phyloP scores from a whole-genome alignment of 2,329 filamentous ascomycete species.

The Aureobasidium namibiae region DNA sequence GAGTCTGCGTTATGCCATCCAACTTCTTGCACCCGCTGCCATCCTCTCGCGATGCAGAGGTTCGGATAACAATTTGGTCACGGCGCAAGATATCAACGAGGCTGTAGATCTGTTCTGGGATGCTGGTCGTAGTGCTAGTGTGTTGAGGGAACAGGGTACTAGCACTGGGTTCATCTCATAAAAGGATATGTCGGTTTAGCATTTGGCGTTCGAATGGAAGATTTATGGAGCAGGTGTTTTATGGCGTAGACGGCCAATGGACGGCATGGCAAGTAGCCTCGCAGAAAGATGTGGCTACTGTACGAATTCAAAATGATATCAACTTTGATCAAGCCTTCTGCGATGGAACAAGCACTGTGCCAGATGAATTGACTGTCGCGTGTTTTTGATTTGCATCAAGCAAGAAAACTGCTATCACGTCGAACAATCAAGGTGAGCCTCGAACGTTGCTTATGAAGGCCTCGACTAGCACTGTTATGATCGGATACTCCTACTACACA shows the following conservation, averaged over 20 bases:
- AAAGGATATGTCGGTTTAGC: not conserved
- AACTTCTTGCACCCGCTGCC: slow-evolving; percentile 80
- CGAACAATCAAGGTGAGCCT: too few species aligned
- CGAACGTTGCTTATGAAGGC: too few species aligned
- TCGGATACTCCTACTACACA: not conserved
- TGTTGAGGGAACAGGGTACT: slow-evolving; percentile 21
- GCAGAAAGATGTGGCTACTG: not conserved
- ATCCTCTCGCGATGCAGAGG: slow-evolving; percentile 72
- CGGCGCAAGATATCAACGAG: slow-evolving; percentile 48
- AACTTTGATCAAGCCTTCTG: not conserved
- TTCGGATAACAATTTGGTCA: slow-evolving; percentile 31
- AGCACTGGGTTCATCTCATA: slow-evolving; percentile 27
- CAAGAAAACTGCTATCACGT: too few species aligned
- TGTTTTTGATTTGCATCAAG: too few species aligned
- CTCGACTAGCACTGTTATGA: not conserved
- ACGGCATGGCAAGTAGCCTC: not conserved
- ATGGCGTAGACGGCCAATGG: not conserved
- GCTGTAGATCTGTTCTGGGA: slow-evolving; percentile 41
- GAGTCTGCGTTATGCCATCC: slow-evolving; percentile 85
- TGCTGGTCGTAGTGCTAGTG: slow-evolving; percentile 38
- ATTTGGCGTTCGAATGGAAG: not conserved
- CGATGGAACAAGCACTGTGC: too few species aligned
- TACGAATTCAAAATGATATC: not conserved
- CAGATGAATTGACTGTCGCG: too few species aligned
- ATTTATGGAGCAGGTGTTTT: not conserved